Percentiles rank a stretch among this genome's conserved stretches.
Conservation (phyloP, 495 filamentous ascomycete genomes). For the Peziza echinospora region DNA sequence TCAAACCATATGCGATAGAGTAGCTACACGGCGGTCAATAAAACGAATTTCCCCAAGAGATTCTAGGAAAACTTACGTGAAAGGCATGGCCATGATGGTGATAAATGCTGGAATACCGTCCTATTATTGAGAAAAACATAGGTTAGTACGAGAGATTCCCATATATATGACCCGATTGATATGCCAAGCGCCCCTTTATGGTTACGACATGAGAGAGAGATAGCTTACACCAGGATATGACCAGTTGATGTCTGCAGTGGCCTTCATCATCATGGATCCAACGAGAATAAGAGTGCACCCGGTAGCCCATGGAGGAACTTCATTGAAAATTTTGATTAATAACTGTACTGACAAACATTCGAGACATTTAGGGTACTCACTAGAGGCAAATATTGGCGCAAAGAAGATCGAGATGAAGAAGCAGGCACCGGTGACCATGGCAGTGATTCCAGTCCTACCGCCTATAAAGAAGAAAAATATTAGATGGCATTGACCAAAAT, state of each 20-base stretch:
- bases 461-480: background rate
- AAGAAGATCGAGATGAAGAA: constrained; percentile 79
- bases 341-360: background rate
- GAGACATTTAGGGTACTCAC: background rate
- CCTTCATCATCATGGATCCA: constrained; percentile 56
- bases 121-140: constrained; percentile 11
- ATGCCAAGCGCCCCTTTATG: too few species aligned
- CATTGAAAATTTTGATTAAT: background rate
- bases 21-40: constrained; percentile 4
- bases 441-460: constrained; percentile 58
- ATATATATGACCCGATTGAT: too few species aligned
- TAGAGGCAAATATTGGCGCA: constrained; percentile 65
- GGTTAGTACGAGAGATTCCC: constrained; percentile 32
- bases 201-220: background rate
- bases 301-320: constrained; percentile 56
- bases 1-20: constrained; percentile 57
- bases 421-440: constrained; percentile 50
- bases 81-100: constrained; percentile 66
- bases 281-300: constrained; percentile 64
- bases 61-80: constrained; percentile 33
- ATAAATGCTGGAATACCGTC: constrained; percentile 63
- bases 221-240: constrained; percentile 26
- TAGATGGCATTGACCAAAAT: background rate
- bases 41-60: background rate
- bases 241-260: constrained; percentile 67